Conservation (phyloP, 176 grass and related monocot species). For the Cenchrus fungigraminus region DNA sequence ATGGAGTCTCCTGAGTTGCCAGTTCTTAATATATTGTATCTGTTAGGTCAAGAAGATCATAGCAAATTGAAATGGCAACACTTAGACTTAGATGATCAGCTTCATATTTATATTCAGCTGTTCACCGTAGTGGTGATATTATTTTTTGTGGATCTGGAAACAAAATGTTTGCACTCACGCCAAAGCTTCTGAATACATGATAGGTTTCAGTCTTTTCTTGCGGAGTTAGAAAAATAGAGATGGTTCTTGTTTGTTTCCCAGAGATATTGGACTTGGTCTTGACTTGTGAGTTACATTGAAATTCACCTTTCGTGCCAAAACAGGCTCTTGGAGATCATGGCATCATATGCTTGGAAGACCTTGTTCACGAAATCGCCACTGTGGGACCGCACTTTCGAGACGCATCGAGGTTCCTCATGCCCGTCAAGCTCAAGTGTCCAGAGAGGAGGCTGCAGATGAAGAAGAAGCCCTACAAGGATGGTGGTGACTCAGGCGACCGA, state of each 20-base stretch:
- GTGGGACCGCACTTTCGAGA: conserved; percentile 69
- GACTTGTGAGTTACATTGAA: neutral
- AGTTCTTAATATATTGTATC: neutral
- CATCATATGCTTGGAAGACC: conserved; percentile 72
- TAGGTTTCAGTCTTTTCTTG: neutral
- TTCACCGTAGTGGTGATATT: neutral
- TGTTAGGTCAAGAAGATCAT: neutral
- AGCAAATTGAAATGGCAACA: neutral
- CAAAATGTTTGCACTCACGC: neutral
- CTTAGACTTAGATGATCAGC: neutral
- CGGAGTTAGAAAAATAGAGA: neutral
- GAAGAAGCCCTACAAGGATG: conserved; percentile 69
- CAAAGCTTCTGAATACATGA: neutral
- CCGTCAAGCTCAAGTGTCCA: conserved; percentile 73
- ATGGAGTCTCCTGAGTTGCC: neutral
- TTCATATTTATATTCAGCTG: neutral
- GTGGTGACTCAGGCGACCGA: conserved; percentile 64
- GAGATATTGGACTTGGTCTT: neutral
- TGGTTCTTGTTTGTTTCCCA: neutral
- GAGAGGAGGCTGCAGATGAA: conserved; percentile 71
- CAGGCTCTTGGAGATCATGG: conserved; percentile 65
- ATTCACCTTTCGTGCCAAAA: neutral
- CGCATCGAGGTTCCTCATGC: conserved; percentile 58
- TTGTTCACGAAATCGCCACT: conserved; percentile 60
- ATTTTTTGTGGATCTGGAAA: neutral